Base-by-base conservation (phyloP, 192 early-diverging fungal species). In the Rhizophlyctis rosea region DNA sequence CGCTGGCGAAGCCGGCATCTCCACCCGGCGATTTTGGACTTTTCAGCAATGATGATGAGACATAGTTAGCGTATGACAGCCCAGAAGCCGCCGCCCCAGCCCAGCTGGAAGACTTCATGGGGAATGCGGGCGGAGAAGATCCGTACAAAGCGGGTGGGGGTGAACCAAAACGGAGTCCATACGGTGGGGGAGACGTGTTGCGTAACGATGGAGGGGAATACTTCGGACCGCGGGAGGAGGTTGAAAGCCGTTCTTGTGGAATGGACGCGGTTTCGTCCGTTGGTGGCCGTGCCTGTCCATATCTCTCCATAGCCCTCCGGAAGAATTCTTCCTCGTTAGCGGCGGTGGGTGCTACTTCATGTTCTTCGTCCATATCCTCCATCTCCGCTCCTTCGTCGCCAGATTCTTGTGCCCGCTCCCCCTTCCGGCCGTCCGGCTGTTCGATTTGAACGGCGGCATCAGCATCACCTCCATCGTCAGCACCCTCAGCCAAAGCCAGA, bases 21-120 rank as follows among this genome's bases (percentile, higher is more conserved):
- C 39, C 39, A 44, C 39, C 39, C 39, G 7, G 9, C 7, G 9
- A 7, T 13, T 18, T 7, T n/a, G n/a, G n/a, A n/a, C n/a, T n/a
- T 7, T 18, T 7, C 7, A 44, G 7, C 39, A 44, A 44, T 7
- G 7, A 13, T 18, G 39, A 44, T 18, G 39, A 44, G 39, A 44
- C 39, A 18, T 44, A 44, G 18, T 44, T 44, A 13, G 39, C 39
- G 18, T 44, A 44, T 44, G 39, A 44, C 7, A 44, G 39, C 18
- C 39, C 39, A 18, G 39, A 44, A 44, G 39, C 39, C 39, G 39
- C 39, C 39, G 39, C 39, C 39, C 39, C 39, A 18, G 39, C 39
- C 7, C 39, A 7, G 9, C 18, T 44, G 39, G 18, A 44, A 44
- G 39, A 44, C 7, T 7, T 7, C 39, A 44, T 44, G 39, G 39